These are phyloP conservation scores for Zea mays DNA, from an alignment of 176 grass and related monocot species.

Conservation along the genomic window DNA sequence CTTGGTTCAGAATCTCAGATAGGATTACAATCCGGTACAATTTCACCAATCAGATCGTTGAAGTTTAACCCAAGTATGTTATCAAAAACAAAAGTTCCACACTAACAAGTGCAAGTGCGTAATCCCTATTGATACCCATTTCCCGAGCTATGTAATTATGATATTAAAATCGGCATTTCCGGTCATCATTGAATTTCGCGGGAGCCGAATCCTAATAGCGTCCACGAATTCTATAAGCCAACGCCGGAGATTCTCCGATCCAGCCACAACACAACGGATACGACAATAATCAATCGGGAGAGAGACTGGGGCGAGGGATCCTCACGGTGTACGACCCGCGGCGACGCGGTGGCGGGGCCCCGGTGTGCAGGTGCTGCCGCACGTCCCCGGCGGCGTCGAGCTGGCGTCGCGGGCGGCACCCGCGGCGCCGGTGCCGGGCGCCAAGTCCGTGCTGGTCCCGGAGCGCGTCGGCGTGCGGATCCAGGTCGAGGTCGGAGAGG, in stretches of 20 bases:
- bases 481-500: constrained; percentile 43
- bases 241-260: background rate
- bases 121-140: background rate
- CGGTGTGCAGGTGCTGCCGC: constrained; percentile 37
- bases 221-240: background rate
- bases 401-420: constrained; percentile 42
- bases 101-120: background rate
- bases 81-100: background rate
- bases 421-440: constrained; percentile 31
- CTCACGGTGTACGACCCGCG: constrained; percentile 48
- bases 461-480: constrained; percentile 34
- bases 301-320: background rate
- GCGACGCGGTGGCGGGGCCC: constrained; percentile 34
- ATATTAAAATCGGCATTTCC: too few relatives aligned
- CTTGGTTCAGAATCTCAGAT: background rate
- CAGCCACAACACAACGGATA: background rate
- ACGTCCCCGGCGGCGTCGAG: constrained; percentile 39
- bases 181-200: background rate
- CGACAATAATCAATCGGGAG: background rate
- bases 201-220: background rate
- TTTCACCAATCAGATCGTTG: background rate
- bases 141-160: background rate
- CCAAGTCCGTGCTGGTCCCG: constrained; percentile 46
- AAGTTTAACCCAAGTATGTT: too few relatives aligned
- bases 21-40: background rate